phyloP scores from a whole-genome alignment of 495 filamentous ascomycete genomes.

The Tuber aestivum region DNA sequence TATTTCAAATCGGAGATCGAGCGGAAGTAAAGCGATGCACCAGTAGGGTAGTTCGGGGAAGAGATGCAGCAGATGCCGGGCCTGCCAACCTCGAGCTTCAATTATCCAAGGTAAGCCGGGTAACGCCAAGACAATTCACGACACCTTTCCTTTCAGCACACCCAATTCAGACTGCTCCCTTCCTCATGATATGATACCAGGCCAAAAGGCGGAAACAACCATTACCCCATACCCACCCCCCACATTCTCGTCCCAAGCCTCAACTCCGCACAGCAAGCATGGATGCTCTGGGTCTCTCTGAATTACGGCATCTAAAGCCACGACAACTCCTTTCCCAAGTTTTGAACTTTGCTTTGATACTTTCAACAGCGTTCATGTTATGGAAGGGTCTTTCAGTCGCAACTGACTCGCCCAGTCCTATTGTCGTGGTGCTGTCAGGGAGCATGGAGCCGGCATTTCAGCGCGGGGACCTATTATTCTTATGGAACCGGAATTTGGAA shows the following conservation, averaged over 20 bases:
- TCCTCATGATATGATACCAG: not conserved
- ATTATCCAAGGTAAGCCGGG: not conserved
- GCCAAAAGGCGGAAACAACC: not conserved
- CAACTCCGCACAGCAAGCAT: not conserved
- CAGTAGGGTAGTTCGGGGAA: not conserved
- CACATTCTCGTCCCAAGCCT: not conserved
- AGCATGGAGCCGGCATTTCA: slow-evolving; percentile 98
- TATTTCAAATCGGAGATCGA: not conserved
- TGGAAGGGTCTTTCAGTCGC: slow-evolving; percentile 92
- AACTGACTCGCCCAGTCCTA: slow-evolving; percentile 81
- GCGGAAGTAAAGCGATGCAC: not conserved
- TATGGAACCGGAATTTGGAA: slow-evolving; percentile 79
- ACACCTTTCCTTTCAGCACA: not conserved
- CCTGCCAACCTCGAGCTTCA: not conserved
- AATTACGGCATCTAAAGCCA: slow-evolving; percentile 51
- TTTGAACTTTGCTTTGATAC: slow-evolving; percentile 90
- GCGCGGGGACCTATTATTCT: slow-evolving; percentile 81
- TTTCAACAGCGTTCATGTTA: slow-evolving; percentile 94
- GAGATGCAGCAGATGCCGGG: not conserved
- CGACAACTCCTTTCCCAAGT: slow-evolving; percentile 82
- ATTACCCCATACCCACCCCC: not conserved
- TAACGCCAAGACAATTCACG: slow-evolving; percentile 1
- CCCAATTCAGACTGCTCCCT: not conserved
- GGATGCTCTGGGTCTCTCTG: slow-evolving; percentile 36
- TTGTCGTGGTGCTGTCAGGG: slow-evolving; percentile 90